Percentiles rank a stretch among this genome's conserved stretches.
Evolutionary conservation across 2,329 filamentous ascomycete species (phyloP).

Genomic region (Onygenales sp.): DNA sequence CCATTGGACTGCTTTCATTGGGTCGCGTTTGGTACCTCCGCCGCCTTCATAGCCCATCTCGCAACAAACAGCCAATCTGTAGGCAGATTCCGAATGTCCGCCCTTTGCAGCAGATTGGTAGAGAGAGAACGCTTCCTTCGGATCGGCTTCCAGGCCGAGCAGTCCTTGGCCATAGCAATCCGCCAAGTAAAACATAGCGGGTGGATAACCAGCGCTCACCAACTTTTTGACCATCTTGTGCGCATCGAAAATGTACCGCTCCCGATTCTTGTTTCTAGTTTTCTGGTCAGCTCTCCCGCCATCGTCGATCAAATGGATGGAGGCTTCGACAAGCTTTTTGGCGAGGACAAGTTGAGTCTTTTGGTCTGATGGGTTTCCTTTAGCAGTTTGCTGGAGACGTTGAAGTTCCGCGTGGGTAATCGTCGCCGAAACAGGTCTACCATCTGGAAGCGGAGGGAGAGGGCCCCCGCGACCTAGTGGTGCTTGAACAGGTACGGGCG

Average conservation of each 20-base stretch:
- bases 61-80: conserved; percentile 92
- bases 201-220: conserved; percentile 59
- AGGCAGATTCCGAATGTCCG: conserved; percentile 77
- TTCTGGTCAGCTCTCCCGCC: conserved; percentile 61
- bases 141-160: conserved; percentile 69
- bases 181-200: conserved; percentile 89
- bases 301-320: conserved; percentile 67
- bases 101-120: conserved; percentile 92
- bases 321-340: conserved; percentile 78
- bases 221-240: conserved; percentile 90
- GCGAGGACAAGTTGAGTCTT: conserved; percentile 63
- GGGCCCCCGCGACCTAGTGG: conserved; percentile 8
- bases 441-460: neutral
- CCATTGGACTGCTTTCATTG: conserved; percentile 93
- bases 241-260: conserved; percentile 75
- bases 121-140: conserved; percentile 84
- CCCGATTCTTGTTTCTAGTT: conserved; percentile 55
- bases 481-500: conserved; percentile 29
- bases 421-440: neutral
- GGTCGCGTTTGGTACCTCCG: conserved; percentile 83
- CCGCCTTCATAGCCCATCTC: conserved; percentile 93
- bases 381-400: conserved; percentile 58
- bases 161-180: conserved; percentile 78
- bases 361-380: conserved; percentile 63
- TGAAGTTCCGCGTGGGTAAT: conserved; percentile 72